Percentiles rank a stretch among this genome's conserved stretches.
Conservation (phyloP, 371 early-diverging fungal species). For the Syncephalastrum contaminatum region DNA sequence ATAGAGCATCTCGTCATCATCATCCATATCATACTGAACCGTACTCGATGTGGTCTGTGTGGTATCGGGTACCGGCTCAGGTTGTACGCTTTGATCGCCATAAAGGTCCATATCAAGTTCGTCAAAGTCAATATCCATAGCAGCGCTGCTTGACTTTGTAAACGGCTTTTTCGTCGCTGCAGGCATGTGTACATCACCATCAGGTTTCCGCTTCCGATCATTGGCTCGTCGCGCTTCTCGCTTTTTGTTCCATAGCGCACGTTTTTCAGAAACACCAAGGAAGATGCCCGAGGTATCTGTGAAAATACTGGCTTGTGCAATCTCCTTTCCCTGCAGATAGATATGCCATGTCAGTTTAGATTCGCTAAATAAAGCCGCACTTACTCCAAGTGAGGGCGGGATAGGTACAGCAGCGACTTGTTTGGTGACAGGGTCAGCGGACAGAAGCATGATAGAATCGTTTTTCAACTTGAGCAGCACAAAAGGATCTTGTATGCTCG, state of each 20-base stretch:
- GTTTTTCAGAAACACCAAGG: constrained; percentile 36
- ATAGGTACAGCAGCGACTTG: constrained; percentile 36
- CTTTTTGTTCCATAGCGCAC: constrained; percentile 3
- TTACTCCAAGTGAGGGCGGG: constrained; percentile 46
- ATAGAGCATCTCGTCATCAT: constrained; percentile 30
- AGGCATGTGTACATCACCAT: constrained; percentile 9
- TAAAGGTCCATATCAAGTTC: constrained; percentile 69
- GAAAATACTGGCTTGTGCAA: constrained; percentile 58
- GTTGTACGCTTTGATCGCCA: constrained; percentile 36
- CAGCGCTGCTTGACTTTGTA: constrained; percentile 10
- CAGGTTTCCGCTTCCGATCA: constrained; percentile 27
- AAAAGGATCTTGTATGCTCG: constrained; percentile 81
- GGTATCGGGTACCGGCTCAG: background rate
- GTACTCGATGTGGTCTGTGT: background rate
- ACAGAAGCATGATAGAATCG: constrained; percentile 61
- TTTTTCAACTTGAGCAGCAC: constrained; percentile 70
- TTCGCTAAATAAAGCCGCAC: background rate
- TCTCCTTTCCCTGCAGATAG: constrained; percentile 30
- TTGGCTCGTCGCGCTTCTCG: background rate
- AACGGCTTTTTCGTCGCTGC: constrained; percentile 17
- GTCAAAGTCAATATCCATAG: constrained; percentile 36
- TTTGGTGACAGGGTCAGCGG: constrained; percentile 54
- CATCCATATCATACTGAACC: constrained; percentile 11
- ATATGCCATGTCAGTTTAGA: background rate
- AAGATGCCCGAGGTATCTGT: constrained; percentile 57